phyloP scores from a whole-genome alignment of 768 basidiomycete species.

The Lyophyllum shimeji region DNA sequence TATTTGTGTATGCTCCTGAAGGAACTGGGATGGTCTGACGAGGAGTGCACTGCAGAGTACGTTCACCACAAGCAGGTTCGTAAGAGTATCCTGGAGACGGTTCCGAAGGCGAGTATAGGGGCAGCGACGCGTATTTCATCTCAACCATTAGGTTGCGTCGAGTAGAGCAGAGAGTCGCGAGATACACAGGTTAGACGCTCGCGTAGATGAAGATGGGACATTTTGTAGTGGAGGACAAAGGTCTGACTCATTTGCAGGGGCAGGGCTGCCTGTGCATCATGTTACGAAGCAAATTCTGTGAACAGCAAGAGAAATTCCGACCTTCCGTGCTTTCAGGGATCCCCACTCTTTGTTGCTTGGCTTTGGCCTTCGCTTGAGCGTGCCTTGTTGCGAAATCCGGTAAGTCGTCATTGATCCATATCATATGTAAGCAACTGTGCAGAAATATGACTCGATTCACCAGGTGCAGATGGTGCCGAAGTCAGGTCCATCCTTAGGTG shows the following conservation, averaged over 20 bases:
- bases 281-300: neutral
- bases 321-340: slow-evolving; percentile 7
- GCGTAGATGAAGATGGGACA: neutral
- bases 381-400: neutral
- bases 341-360: neutral
- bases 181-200: neutral
- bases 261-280: slow-evolving; percentile 2
- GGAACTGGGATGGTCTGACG: slow-evolving; percentile 22
- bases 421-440: slow-evolving; percentile 1
- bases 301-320: neutral
- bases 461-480: slow-evolving; percentile 2
- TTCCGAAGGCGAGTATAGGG: slow-evolving; percentile 53
- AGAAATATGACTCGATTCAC: slow-evolving; percentile 8
- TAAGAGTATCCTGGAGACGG: slow-evolving; percentile 60
- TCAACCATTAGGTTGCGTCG: neutral
- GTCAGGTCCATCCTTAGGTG: neutral
- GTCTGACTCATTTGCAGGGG: slow-evolving; percentile 2
- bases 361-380: neutral
- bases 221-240: neutral
- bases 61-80: slow-evolving; percentile 51
- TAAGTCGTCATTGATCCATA: neutral
- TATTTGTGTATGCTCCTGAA: slow-evolving; percentile 42
- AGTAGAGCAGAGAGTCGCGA: neutral
- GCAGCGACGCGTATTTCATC: slow-evolving; percentile 25
- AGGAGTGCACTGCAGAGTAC: slow-evolving; percentile 50